Conservation (phyloP, 208 protist species). For the Herpetomonas tarakana region DNA sequence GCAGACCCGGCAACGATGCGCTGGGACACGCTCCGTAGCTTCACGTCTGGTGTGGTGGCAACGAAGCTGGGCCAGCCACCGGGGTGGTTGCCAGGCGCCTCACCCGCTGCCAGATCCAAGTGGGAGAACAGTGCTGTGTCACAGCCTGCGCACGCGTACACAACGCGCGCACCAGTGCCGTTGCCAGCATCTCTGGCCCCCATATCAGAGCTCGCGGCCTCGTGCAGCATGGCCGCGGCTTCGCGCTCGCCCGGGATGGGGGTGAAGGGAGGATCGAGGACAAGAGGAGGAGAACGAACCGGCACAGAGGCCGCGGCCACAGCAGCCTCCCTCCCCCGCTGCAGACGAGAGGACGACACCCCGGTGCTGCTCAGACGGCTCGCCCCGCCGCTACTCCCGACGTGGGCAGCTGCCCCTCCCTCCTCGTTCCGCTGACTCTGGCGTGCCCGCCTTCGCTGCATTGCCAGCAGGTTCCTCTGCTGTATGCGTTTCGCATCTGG, state of each 20-base stretch:
- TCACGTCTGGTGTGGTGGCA: conserved; percentile 9
- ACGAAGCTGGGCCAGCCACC: conserved; percentile 59
- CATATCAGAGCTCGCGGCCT: too few relatives aligned
- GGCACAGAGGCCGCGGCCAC: too few relatives aligned
- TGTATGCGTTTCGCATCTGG: too few relatives aligned
- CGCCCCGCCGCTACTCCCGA: too few relatives aligned
- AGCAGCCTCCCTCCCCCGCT: too few relatives aligned
- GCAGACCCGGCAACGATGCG: conserved; percentile 4
- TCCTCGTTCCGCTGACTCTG: too few relatives aligned
- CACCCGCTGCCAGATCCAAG: conserved; percentile 7
- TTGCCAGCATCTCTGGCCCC: too few relatives aligned
- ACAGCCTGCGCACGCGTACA: conserved; percentile 34
- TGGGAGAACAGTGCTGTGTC: conserved; percentile 29
- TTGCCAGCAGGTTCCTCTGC: too few relatives aligned
- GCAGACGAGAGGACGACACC: too few relatives aligned
- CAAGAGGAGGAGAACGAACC: conserved; percentile 9
- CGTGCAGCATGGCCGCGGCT: not conserved
- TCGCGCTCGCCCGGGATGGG: conserved; percentile 29
- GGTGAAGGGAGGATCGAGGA: conserved; percentile 54
- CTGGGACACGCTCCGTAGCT: conserved; percentile 27
- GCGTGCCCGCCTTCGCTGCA: too few relatives aligned
- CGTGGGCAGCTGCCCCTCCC: too few relatives aligned
- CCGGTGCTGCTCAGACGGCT: too few relatives aligned
- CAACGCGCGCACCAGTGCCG: conserved; percentile 2
- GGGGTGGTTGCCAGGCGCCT: conserved; percentile 14